phyloP scores from a whole-genome alignment of 306 rosid genomes.

The Ammopiptanthus mongolicus region DNA sequence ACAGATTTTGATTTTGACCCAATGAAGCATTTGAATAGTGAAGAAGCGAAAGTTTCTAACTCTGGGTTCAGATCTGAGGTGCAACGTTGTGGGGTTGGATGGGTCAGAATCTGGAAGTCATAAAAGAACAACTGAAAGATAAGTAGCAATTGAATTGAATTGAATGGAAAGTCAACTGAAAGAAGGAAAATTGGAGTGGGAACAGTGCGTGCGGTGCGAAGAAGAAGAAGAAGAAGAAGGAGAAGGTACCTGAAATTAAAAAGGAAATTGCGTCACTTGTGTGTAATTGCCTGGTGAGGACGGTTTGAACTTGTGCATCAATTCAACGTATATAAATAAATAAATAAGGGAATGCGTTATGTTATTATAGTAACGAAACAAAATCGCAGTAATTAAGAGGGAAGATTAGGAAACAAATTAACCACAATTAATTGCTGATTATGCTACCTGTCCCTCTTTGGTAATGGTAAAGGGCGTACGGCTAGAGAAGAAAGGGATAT shows the following conservation, averaged over 20 bases:
- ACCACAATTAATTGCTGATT: background rate
- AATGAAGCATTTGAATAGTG: slow-evolving; percentile 28
- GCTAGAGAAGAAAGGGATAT: background rate
- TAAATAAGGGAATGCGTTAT: background rate
- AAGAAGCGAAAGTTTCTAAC: slow-evolving; percentile 13
- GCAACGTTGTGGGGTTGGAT: background rate
- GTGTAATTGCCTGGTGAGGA: slow-evolving; percentile 13
- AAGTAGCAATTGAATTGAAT: slow-evolving; percentile 9
- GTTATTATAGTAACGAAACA: background rate
- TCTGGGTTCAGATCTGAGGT: slow-evolving; percentile 27
- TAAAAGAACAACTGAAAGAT: background rate
- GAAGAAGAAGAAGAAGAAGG: background rate
- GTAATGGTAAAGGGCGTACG: background rate
- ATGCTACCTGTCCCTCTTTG: background rate
- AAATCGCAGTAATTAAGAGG: background rate
- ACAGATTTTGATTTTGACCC: background rate
- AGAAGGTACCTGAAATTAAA: slow-evolving; percentile 26
- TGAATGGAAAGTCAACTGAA: slow-evolving; percentile 15
- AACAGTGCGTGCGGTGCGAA: background rate
- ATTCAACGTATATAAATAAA: background rate
- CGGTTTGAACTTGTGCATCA: slow-evolving; percentile 11
- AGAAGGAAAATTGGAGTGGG: background rate
- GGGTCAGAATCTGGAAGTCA: slow-evolving; percentile 27
- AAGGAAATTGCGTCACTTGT: background rate
- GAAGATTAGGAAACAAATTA: background rate